These are phyloP conservation scores for Coccomyxa sp. DNA, from an alignment of 139 green algal species.

Conservation along the genomic window DNA sequence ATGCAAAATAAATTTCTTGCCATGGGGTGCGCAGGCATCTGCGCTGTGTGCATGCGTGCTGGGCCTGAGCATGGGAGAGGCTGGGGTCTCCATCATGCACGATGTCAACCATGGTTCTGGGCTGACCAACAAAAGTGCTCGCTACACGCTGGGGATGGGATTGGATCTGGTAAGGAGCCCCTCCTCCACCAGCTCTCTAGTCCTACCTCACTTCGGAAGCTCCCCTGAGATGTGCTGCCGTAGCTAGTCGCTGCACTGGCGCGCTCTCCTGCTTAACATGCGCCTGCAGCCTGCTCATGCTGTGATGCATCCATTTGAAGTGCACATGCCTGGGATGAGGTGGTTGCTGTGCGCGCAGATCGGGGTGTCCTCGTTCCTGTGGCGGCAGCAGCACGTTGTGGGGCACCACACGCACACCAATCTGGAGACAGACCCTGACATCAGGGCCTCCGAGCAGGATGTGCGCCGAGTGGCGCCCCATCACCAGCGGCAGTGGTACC, in stretches of 20 bases:
- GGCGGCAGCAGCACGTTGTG: constrained; percentile 75
- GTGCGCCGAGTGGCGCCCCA: constrained; percentile 45
- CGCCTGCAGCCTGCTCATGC: neutral
- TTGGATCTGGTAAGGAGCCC: constrained; percentile 47
- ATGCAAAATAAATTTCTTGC: neutral
- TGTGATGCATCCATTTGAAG: neutral
- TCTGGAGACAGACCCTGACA: constrained; percentile 67
- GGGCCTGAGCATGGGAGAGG: constrained; percentile 53
- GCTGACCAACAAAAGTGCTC: constrained; percentile 17
- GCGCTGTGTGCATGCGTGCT: constrained; percentile 35
- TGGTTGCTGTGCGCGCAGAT: neutral
- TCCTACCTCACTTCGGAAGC: neutral
- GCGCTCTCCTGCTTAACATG: neutral
- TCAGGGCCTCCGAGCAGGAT: constrained; percentile 44
- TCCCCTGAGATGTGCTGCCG: neutral
- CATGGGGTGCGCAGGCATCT: constrained; percentile 10
- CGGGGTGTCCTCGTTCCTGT: constrained; percentile 70
- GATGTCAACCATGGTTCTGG: constrained; percentile 69
- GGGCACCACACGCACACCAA: constrained; percentile 73
- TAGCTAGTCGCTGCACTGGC: neutral
- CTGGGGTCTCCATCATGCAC: constrained; percentile 65
- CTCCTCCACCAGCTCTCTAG: neutral
- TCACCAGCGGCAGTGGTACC: constrained; percentile 39
- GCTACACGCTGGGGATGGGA: constrained; percentile 38
- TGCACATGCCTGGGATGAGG: neutral